These are phyloP conservation scores for Candida piceae DNA, from an alignment of 805 yeast species.

Conservation along the genomic window DNA sequence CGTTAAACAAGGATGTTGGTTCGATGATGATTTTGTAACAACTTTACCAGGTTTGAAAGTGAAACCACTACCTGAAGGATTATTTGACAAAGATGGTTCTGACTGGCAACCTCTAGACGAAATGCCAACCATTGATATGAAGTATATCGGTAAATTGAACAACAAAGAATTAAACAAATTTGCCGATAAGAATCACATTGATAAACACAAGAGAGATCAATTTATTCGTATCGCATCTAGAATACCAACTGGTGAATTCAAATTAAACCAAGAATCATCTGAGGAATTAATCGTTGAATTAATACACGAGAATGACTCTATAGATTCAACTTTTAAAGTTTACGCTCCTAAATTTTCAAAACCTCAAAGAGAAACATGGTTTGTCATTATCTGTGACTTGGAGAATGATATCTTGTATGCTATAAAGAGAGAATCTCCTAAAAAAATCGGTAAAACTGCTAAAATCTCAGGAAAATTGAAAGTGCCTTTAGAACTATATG, in stretches of 20 bases:
- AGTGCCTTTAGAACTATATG: conserved; percentile 45
- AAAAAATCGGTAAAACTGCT: conserved; percentile 29
- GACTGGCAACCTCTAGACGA: conserved; percentile 27
- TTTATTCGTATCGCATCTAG: conserved; percentile 50
- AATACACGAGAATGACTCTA: conserved; percentile 46
- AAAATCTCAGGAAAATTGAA: conserved; percentile 40
- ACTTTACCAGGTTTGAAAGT: conserved; percentile 45
- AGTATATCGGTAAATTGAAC: conserved; percentile 38
- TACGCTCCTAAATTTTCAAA: conserved; percentile 83
- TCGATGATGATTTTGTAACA: conserved; percentile 65
- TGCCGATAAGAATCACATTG: conserved; percentile 37
- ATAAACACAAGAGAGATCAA: conserved; percentile 36
- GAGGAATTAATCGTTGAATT: conserved; percentile 41
- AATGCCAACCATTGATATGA: conserved; percentile 26
- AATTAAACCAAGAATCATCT: conserved; percentile 32
- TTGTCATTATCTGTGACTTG: conserved; percentile 54
- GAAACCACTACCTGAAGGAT: conserved; percentile 14
- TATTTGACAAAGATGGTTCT: conserved; percentile 31
- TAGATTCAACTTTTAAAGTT: conserved; percentile 57
- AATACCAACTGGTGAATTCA: conserved; percentile 56
- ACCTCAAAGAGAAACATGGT: conserved; percentile 92
- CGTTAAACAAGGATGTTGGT: conserved; percentile 86
- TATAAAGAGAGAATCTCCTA: conserved; percentile 74
- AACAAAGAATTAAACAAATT: conserved; percentile 30
- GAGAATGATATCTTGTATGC: conserved; percentile 50